These are phyloP conservation scores for Platanthera guangdongensis DNA, from an alignment of 106 monocot genomes.

Conservation along the genomic window DNA sequence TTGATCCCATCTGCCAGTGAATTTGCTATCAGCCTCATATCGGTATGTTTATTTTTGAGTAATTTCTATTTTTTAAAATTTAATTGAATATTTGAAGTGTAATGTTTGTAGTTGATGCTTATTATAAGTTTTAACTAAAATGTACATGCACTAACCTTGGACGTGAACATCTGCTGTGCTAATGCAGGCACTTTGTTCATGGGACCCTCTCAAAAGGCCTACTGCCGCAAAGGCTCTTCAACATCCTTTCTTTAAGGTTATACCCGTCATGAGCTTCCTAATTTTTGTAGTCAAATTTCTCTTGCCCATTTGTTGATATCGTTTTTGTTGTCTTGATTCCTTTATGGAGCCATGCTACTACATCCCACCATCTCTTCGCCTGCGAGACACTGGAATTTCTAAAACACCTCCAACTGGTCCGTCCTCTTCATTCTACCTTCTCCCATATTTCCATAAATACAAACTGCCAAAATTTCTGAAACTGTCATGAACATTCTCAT, in stretches of 20 bases:
- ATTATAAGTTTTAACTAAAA: background rate
- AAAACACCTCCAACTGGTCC: slow-evolving; percentile 46
- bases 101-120: too few species aligned
- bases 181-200: slow-evolving; percentile 39
- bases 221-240: slow-evolving; percentile 37
- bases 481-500: background rate
- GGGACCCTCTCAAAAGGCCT: slow-evolving; percentile 42
- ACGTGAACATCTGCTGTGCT: background rate
- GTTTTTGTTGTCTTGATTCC: background rate
- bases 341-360: slow-evolving; percentile 36
- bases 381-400: slow-evolving; percentile 7
- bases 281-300: background rate
- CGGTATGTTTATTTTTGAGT: slow-evolving; percentile 19
- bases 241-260: slow-evolving; percentile 39
- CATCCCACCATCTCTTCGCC: slow-evolving; percentile 47
- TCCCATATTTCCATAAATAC: background rate
- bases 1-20: slow-evolving; percentile 44
- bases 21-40: slow-evolving; percentile 39
- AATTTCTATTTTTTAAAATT: background rate
- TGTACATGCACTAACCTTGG: background rate
- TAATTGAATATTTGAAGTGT: too few species aligned
- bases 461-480: background rate
- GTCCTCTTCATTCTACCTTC: background rate
- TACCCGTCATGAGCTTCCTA: background rate
- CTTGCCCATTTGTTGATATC: background rate